Evolutionary conservation across 1,284 basidiomycete species (phyloP), one percentile per base, ranked within the genome.

Genomic region (Somion occarium): DNA sequence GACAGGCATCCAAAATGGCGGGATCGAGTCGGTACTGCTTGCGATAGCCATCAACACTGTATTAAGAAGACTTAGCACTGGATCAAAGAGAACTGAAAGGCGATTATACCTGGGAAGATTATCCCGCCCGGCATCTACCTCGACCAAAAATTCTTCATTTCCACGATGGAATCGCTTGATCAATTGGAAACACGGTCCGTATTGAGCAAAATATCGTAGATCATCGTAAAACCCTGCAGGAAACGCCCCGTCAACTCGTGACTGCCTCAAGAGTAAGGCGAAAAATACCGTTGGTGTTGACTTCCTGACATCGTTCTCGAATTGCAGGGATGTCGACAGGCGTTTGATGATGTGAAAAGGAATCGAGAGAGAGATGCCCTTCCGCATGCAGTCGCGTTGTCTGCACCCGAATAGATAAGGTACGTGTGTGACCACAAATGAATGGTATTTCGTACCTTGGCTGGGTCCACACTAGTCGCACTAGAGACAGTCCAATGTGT

Each of bases 1-100:
- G 50, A 12, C 62, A 63, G 1, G 69, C 61, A 49, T 73, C 70
- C 12, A 72, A 57, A 22, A 75, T 64, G 2, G 70, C 72, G 2
- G 74, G 74, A 52, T 75, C 71, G 13, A 75, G 52, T 22, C 65
- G 48, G 45, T 70, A 73, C n/a, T n/a, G n/a, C 2, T 59, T 49
- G 5, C 38, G 23, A 34, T 53, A 56, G 22, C 53, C 49, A 1
- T 41, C 13, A 34, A 51, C n/a, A 56, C 57, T 13, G 44, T 43
- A 9, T 18, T n/a, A 19, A 38, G 24, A 2, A 15, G n/a, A 20
- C 18, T 5, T 12, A 34, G 1, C 49, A 44, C 11, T 3, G 48
- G 13, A 46, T 15, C 24, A 30, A 18, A 52, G n/a, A 18, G 18
- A 26, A 26, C 57, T 26, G 45, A 58, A 54, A 69, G 34, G 34